Base-by-base conservation (phyloP, 768 basidiomycete species). In the Boletus bicolor region DNA sequence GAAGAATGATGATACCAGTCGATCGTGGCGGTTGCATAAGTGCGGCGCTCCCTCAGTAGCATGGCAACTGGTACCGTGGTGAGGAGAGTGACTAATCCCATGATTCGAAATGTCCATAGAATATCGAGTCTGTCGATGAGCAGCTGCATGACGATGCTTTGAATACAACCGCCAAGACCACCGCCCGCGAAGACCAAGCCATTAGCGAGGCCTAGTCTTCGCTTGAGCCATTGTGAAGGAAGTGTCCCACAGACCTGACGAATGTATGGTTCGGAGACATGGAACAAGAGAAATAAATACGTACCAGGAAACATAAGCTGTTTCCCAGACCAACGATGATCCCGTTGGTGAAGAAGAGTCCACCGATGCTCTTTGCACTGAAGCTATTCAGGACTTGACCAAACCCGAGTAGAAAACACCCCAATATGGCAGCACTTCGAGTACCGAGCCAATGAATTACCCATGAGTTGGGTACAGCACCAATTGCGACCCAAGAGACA, bases 201-300 rank as follows among this genome's bases (percentile, higher is more conserved):
- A 17, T 72, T 73, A 12, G 75, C 68, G 6, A 73, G 58, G 9
- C 72, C 72, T 5, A 68, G 68, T 28, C 56, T 64, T 52, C 63
- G 64, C 39, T 63, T 66, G 56, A 75, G 73, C 64, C 71, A 74
- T 35, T 72, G 75, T 0, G 72, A 60, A 21, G 71, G 70, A 14
- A 75, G 67, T 2, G 73, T 65, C 49, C 63, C 67, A 55, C 72
- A 73, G 54, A 59, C 63, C 69, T 64, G 37, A 35, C 3, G 28
- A 35, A 7, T 2, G n/a, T 37, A 37, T 37, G 38, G 26, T 49
- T 47, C 24, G 12, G 19, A 42, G 1, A 37, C 47, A 14, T 21
- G 19, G n/a, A 45, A 42, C 21, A 41, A 48, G 38, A 28, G 26
- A 41, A 39, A 19, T 10, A 30, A 50, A 38, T 42, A 44, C 60